phyloP scores from a whole-genome alignment of 495 filamentous ascomycete genomes.

The Saxophila tyrrhenica region DNA sequence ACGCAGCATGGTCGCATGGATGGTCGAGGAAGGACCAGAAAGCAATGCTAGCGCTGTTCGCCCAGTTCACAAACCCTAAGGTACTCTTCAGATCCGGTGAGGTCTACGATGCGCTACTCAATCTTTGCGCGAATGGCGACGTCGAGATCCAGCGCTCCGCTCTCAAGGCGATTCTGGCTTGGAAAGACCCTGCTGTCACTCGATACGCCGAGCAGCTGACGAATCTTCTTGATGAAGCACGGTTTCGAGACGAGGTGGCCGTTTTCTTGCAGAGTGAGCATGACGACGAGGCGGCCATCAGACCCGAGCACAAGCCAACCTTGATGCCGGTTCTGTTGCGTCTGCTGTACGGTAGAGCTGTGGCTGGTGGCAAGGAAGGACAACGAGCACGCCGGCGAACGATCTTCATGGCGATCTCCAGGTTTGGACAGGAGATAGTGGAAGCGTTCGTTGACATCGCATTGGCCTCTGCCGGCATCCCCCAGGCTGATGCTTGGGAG shows the following conservation, averaged over 20 bases:
- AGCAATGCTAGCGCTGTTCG: conserved; percentile 69
- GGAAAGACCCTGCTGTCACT: conserved; percentile 65
- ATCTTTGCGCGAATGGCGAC: conserved; percentile 74
- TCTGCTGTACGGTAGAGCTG: conserved; percentile 74
- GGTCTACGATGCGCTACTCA: conserved; percentile 62
- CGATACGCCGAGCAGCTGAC: conserved; percentile 79
- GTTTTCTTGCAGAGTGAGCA: conserved; percentile 61
- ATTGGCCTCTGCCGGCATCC: conserved; percentile 53
- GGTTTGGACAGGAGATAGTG: conserved; percentile 54
- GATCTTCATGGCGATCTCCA: conserved; percentile 49
- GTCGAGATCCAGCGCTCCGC: conserved; percentile 74
- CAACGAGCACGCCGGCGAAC: conserved; percentile 57
- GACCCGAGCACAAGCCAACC: conserved; percentile 54
- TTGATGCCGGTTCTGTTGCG: conserved; percentile 78
- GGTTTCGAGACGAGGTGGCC: conserved; percentile 84
- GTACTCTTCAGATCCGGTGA: conserved; percentile 66
- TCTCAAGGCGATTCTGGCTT: conserved; percentile 74
- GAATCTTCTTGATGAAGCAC: conserved; percentile 79
- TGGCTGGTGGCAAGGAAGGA: conserved; percentile 43
- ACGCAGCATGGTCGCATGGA: conserved; percentile 25
- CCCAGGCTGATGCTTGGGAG: conserved; percentile 44
- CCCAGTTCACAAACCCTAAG: conserved; percentile 71
- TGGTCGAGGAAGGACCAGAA: conserved; percentile 66
- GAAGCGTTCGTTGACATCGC: conserved; percentile 72
- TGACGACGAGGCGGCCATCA: conserved; percentile 61